A percentile compares a stretch with the other conserved stretches of the same genome.
These are phyloP conservation scores for Yamadazyma kitorensis DNA, from an alignment of 805 yeast genomes.

Conservation along the genomic window DNA sequence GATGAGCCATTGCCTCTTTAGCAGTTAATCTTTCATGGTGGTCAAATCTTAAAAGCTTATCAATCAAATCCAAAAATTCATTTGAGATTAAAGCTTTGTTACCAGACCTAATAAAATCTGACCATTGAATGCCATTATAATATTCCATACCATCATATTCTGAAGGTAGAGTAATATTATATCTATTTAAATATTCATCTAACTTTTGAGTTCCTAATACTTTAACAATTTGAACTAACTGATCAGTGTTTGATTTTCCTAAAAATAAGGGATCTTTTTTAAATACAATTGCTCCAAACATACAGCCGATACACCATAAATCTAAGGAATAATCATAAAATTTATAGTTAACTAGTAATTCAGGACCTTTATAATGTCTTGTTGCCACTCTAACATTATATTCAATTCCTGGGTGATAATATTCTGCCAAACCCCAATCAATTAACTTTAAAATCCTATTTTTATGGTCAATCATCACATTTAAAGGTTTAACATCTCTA, in stretches of 20 bases:
- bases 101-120: slow-evolving; percentile 62
- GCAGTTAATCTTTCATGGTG: slow-evolving; percentile 89
- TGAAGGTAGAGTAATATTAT: slow-evolving; percentile 63
- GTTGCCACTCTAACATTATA: slow-evolving; percentile 94
- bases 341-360: slow-evolving; percentile 77
- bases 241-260: slow-evolving; percentile 89
- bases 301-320: slow-evolving; percentile 92
- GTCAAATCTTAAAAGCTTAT: slow-evolving; percentile 75
- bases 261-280: slow-evolving; percentile 90
- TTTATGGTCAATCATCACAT: slow-evolving; percentile 89
- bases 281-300: slow-evolving; percentile 86
- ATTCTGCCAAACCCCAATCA: slow-evolving; percentile 96
- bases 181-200: slow-evolving; percentile 64
- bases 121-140: slow-evolving; percentile 86
- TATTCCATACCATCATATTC: slow-evolving; percentile 69
- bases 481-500: slow-evolving; percentile 94
- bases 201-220: slow-evolving; percentile 85
- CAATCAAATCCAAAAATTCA: slow-evolving; percentile 79
- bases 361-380: slow-evolving; percentile 92
- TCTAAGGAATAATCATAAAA: slow-evolving; percentile 90
- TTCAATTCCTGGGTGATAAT: slow-evolving; percentile 84
- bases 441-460: slow-evolving; percentile 70
- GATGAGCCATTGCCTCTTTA: slow-evolving; percentile 79
- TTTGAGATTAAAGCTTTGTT: slow-evolving; percentile 63
- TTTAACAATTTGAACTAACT: slow-evolving; percentile 82